phyloP scores from a whole-genome alignment of 257 asterid genomes.

The Solanum etuberosum region DNA sequence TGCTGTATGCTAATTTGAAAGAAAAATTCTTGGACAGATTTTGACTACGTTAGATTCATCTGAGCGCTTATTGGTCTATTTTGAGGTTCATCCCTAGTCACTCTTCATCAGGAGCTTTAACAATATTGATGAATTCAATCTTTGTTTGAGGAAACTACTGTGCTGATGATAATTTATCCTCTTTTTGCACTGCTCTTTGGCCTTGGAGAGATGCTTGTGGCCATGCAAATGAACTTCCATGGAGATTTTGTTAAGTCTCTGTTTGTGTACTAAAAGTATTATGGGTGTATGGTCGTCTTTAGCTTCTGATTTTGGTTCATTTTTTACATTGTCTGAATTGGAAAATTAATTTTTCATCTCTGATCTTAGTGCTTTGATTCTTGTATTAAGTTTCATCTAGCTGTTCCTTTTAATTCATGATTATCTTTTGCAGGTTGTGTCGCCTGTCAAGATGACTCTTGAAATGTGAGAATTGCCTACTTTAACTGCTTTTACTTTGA shows the following conservation, averaged over 20 bases:
- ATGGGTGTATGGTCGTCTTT: not conserved
- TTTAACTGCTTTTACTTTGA: slow-evolving; percentile 4
- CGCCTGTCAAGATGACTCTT: slow-evolving; percentile 91
- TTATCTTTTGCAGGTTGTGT: slow-evolving; percentile 57
- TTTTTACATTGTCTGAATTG: not conserved
- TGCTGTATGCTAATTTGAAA: not conserved
- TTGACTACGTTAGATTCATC: not conserved
- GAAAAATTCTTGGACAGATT: not conserved
- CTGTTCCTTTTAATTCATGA: not conserved
- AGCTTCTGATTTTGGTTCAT: not conserved
- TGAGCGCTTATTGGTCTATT: not conserved
- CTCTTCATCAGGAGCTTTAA: not conserved
- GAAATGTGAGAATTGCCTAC: slow-evolving; percentile 52
- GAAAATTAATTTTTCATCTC: not conserved
- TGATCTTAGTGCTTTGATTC: not conserved
- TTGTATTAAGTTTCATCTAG: not conserved
- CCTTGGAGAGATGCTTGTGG: not conserved
- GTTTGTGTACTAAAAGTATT: not conserved
- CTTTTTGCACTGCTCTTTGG: not conserved
- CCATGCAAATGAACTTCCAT: not conserved
- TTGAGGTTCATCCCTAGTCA: not conserved
- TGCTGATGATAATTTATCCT: not conserved
- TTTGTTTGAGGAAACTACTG: not conserved
- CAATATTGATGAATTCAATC: not conserved
- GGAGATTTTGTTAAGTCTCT: not conserved